phyloP scores from a whole-genome alignment of 768 basidiomycete species.

The Trametes maxima region DNA sequence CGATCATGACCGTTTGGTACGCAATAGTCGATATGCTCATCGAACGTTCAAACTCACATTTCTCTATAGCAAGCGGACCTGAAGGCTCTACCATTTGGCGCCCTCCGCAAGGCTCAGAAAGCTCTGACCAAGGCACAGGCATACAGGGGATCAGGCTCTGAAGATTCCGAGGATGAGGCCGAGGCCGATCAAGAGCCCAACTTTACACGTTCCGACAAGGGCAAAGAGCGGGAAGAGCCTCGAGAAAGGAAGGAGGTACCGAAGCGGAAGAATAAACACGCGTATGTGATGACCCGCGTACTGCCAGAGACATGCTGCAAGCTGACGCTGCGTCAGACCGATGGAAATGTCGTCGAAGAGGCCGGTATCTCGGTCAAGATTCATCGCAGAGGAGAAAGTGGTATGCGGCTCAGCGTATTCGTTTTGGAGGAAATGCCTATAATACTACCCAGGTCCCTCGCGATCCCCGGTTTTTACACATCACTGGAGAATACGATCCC shows the following conservation, averaged over 20 bases:
- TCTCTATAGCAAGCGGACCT: constrained; percentile 19
- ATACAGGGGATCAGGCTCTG: constrained; percentile 23
- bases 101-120: constrained; percentile 32
- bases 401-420: constrained; percentile 43
- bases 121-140: constrained; percentile 19
- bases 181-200: constrained; percentile 23
- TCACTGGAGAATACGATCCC: constrained; percentile 67
- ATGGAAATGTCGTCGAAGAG: constrained; percentile 81
- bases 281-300: constrained; percentile 55
- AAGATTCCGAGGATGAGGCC: constrained; percentile 21
- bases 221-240: constrained; percentile 41
- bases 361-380: constrained; percentile 74
- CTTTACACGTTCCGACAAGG: constrained; percentile 11
- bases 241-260: constrained; percentile 50
- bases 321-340: constrained; percentile 52
- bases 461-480: constrained; percentile 83
- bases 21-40: no score
- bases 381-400: constrained; percentile 65
- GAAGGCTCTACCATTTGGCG: constrained; percentile 31
- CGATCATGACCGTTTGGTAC: constrained; percentile 16
- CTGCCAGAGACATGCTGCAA: not conserved
- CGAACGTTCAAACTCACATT: not conserved
- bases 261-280: constrained; percentile 80
- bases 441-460: constrained; percentile 59
- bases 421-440: not conserved